Conservation (phyloP, 306 rosid genomes). For the Vigna mungo region DNA sequence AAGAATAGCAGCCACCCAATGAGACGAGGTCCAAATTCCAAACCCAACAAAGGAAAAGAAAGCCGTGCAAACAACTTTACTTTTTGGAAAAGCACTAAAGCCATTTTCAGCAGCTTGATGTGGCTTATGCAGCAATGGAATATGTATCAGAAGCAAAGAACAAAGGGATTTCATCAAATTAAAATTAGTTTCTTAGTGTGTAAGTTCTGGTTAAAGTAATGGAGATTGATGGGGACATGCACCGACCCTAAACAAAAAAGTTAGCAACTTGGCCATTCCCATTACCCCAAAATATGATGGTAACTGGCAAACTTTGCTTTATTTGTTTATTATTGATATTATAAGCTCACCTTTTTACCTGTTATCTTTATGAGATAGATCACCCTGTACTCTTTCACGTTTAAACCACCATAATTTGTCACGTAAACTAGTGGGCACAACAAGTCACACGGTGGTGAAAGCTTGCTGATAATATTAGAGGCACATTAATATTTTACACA, state of each 20-base stretch:
- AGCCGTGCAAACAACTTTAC: slow-evolving; percentile 46
- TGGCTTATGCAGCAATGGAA: slow-evolving; percentile 47
- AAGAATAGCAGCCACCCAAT: slow-evolving; percentile 36
- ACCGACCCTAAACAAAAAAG: slow-evolving; percentile 52
- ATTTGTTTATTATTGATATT: slow-evolving; percentile 15
- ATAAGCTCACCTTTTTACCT: slow-evolving; percentile 38
- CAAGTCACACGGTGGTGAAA: not conserved
- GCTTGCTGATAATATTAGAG: no score
- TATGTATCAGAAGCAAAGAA: slow-evolving; percentile 28
- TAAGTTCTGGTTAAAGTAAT: slow-evolving; percentile 53
- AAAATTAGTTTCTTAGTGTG: slow-evolving; percentile 44
- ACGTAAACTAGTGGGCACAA: not conserved
- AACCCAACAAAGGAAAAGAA: slow-evolving; percentile 32
- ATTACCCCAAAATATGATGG: slow-evolving; percentile 8
- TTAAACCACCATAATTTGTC: slow-evolving; percentile 7
- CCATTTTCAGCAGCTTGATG: slow-evolving; percentile 44
- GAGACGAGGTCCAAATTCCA: slow-evolving; percentile 42
- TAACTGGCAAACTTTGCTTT: slow-evolving; percentile 37
- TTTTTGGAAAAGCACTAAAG: slow-evolving; percentile 57
- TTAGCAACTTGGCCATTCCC: slow-evolving; percentile 38
- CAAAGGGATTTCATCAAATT: slow-evolving; percentile 22
- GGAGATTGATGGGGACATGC: slow-evolving; percentile 63
- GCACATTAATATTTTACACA: no score
- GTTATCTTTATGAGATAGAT: slow-evolving; percentile 44
- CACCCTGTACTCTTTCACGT: slow-evolving; percentile 42